Conservation (phyloP, 495 filamentous ascomycete species). For the Aspergillus heteromorphus region DNA sequence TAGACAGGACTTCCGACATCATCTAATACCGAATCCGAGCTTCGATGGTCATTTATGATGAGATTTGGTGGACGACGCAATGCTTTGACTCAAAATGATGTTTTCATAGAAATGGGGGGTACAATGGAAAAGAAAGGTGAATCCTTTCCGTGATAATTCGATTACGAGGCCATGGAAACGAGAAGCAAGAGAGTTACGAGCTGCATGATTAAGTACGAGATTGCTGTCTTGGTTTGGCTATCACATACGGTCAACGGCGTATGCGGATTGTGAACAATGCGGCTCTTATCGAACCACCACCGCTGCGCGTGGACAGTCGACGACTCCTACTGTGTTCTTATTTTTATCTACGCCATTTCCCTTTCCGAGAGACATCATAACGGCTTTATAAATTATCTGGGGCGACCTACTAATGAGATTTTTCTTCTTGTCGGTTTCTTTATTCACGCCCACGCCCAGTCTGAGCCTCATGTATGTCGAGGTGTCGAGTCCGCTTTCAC, state of each 20-base stretch:
- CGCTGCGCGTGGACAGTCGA: slow-evolving; percentile 1
- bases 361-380: slow-evolving; percentile 14
- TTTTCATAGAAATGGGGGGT: neutral
- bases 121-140: slow-evolving; percentile 3
- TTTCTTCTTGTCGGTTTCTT: slow-evolving; percentile 23
- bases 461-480: neutral
- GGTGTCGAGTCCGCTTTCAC: neutral
- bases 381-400: slow-evolving; percentile 30
- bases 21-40: neutral
- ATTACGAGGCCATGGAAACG: slow-evolving; percentile 29
- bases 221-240: slow-evolving; percentile 4
- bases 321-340: slow-evolving; percentile 1
- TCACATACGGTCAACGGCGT: neutral
- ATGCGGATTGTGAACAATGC: slow-evolving; percentile 4
- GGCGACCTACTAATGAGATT: slow-evolving; percentile 30
- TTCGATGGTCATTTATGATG: neutral
- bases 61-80: neutral
- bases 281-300: slow-evolving; percentile 1
- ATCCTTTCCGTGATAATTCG: slow-evolving; percentile 4
- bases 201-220: slow-evolving; percentile 26
- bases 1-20: neutral
- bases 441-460: slow-evolving; percentile 2
- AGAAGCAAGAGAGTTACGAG: slow-evolving; percentile 35
- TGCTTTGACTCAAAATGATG: neutral
- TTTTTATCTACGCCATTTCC: slow-evolving; percentile 6